A percentile compares a stretch with the other conserved stretches of the same genome.
These are phyloP conservation scores for Pseudofabraea citricarpa DNA, from an alignment of 2,329 filamentous ascomycete genomes.

Conservation along the genomic window DNA sequence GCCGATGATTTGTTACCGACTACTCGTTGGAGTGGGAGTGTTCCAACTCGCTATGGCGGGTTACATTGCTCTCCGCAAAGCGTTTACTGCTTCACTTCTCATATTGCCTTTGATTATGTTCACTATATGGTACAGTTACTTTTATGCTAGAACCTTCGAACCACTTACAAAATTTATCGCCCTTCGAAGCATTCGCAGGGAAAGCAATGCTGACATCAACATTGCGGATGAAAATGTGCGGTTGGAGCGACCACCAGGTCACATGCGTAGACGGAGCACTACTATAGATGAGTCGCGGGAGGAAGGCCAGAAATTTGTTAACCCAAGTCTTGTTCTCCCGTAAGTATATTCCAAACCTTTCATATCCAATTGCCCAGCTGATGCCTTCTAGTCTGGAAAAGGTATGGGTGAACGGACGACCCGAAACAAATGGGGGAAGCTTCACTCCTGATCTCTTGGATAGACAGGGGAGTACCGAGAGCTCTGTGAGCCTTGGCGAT, in stretches of 20 bases:
- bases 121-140: constrained; percentile 86
- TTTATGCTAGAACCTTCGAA: constrained; percentile 75
- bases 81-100: constrained; percentile 67
- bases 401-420: constrained; percentile 52
- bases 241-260: constrained; percentile 17
- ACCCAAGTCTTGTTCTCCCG: constrained; percentile 67
- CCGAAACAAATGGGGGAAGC: constrained; percentile 11
- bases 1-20: constrained; percentile 93
- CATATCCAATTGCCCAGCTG: constrained; percentile 6
- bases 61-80: constrained; percentile 69
- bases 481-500: constrained; percentile 43
- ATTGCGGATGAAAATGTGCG: constrained; percentile 36
- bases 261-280: constrained; percentile 32
- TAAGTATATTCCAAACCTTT: constrained; percentile 37
- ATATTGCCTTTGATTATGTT: constrained; percentile 72
- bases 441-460: constrained; percentile 5
- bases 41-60: constrained; percentile 92
- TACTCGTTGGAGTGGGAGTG: constrained; percentile 79
- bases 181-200: constrained; percentile 72
- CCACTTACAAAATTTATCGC: constrained; percentile 92
- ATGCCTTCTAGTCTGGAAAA: constrained; percentile 50
- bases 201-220: constrained; percentile 43
- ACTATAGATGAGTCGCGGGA: constrained; percentile 72
- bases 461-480: constrained; percentile 34
- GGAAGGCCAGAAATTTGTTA: constrained; percentile 66